A percentile compares a stretch with the other conserved stretches of the same genome.
phyloP scores from a whole-genome alignment of 139 green algal species.

The Eudorina sp. region DNA sequence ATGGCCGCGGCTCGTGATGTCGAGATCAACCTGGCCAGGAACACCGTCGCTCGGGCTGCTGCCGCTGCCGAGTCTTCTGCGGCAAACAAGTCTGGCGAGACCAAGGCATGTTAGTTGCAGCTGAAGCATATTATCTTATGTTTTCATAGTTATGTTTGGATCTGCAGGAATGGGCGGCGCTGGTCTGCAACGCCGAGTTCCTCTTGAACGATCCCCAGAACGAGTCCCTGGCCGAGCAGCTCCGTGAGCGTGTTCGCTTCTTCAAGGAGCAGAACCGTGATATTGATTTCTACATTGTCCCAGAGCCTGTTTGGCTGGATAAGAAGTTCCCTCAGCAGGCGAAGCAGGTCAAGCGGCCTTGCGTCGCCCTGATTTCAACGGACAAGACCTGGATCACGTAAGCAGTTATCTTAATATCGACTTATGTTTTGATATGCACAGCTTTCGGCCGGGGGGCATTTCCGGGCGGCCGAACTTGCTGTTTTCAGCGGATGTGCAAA shows the following conservation, averaged over 20 bases:
- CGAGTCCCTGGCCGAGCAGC: constrained; percentile 91
- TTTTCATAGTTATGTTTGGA: neutral
- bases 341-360: constrained; percentile 84
- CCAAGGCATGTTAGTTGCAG: constrained; percentile 36
- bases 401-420: constrained; percentile 35
- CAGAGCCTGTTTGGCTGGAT: constrained; percentile 90
- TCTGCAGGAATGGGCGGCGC: constrained; percentile 78
- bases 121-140: no score
- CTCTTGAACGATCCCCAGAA: constrained; percentile 94
- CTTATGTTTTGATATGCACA: neutral
- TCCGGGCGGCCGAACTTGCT: neutral
- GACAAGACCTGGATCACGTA: constrained; percentile 92
- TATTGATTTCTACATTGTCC: constrained; percentile 84
- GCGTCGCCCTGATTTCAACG: constrained; percentile 87
- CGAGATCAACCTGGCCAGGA: neutral
- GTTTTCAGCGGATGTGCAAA: neutral
- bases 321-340: constrained; percentile 78
- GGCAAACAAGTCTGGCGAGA: constrained; percentile 1
- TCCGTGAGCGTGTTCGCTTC: constrained; percentile 85
- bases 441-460: neutral
- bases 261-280: constrained; percentile 74
- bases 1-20: neutral
- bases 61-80: constrained; percentile 13
- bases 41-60: neutral
- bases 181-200: constrained; percentile 88